A percentile compares a stretch with the other conserved stretches of the same genome.
Evolutionary conservation across 2,329 filamentous ascomycete genomes (phyloP).

Genomic region (Paramyrothecium sp.): DNA sequence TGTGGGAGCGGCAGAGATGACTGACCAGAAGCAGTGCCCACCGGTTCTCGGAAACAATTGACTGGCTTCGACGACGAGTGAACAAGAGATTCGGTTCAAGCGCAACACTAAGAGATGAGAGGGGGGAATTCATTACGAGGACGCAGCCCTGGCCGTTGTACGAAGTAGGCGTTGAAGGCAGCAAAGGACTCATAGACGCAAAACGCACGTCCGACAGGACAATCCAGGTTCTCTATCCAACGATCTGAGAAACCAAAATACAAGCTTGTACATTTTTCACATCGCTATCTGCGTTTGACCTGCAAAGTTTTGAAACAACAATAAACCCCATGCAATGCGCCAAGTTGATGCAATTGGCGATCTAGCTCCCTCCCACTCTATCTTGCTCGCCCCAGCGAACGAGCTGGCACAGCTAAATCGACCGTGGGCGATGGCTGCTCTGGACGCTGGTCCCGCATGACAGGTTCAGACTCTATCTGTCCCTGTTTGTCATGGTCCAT

Average conservation of each 20-base stretch:
- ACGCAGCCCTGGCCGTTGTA: slow-evolving; percentile 14
- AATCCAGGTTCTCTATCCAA: not conserved
- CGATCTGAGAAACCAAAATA: not conserved
- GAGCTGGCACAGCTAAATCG: slow-evolving; percentile 4
- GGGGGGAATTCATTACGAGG: not conserved
- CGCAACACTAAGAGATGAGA: not conserved
- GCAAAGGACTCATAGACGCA: not conserved
- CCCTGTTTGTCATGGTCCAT: slow-evolving; percentile 59
- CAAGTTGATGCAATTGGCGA: not conserved
- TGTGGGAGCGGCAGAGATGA: slow-evolving; percentile 3
- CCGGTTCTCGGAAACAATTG: slow-evolving; percentile 57
- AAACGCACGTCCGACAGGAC: not conserved
- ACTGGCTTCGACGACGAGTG: slow-evolving; percentile 59
- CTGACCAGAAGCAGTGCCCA: slow-evolving; percentile 45
- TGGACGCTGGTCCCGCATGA: slow-evolving; percentile 14
- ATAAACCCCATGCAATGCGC: not conserved
- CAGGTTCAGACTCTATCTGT: slow-evolving; percentile 45
- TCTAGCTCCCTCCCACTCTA: not conserved
- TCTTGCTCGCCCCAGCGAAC: not conserved
- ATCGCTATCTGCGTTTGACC: not conserved
- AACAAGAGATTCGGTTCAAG: slow-evolving; percentile 3
- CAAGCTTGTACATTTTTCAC: not conserved
- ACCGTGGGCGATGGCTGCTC: slow-evolving; percentile 10
- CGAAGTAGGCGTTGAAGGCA: slow-evolving; percentile 14
- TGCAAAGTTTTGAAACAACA: not conserved